phyloP scores from a whole-genome alignment of 2,329 filamentous ascomycete genomes.

The Fusarium sp. region DNA sequence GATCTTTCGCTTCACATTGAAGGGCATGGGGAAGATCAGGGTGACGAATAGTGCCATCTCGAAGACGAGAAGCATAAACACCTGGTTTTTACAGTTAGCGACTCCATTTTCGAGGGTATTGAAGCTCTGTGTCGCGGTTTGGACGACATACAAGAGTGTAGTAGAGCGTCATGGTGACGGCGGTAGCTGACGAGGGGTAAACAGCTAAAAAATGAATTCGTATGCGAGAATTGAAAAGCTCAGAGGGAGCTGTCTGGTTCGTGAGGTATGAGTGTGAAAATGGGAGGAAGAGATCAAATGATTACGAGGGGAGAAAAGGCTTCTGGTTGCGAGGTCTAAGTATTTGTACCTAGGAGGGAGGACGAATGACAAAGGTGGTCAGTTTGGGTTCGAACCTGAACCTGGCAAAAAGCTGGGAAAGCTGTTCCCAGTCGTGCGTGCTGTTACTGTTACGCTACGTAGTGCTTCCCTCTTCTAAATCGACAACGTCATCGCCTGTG shows the following conservation, averaged over 20 bases:
- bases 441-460: constrained; percentile 20
- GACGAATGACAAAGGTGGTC: constrained; percentile 48
- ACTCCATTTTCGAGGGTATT: background rate
- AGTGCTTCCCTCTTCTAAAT: constrained; percentile 42
- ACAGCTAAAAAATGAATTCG: constrained; percentile 16
- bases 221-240: constrained; percentile 16
- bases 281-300: background rate
- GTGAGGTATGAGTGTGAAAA: background rate
- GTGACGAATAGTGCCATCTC: constrained; percentile 87
- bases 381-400: constrained; percentile 35
- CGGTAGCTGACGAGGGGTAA: constrained; percentile 42
- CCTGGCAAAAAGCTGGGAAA: constrained; percentile 41
- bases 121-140: background rate
- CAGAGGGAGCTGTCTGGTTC: constrained; percentile 14
- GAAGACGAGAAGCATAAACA: constrained; percentile 83
- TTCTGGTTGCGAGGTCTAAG: constrained; percentile 24
- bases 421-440: constrained; percentile 38
- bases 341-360: constrained; percentile 33
- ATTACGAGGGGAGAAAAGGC: background rate
- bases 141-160: constrained; percentile 62
- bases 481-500: constrained; percentile 54
- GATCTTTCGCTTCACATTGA: constrained; percentile 84
- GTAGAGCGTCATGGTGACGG: constrained; percentile 67
- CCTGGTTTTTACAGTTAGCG: constrained; percentile 62
- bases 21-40: constrained; percentile 88